Base-by-base conservation (phyloP, 495 filamentous ascomycete genomes). In the Durotheca rogersii region DNA sequence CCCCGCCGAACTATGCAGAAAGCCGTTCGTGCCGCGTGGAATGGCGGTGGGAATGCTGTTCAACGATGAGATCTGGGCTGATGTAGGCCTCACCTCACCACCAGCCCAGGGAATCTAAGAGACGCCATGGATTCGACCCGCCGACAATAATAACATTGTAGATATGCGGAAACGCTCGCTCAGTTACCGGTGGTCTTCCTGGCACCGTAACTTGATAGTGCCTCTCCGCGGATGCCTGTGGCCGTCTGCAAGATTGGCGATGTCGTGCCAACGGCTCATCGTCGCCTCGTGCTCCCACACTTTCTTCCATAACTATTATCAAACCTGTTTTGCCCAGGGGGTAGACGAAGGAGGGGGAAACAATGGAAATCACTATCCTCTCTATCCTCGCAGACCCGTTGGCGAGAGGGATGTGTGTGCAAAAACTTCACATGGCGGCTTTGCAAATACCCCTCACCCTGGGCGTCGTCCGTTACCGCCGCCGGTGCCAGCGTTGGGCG, bases 171-270 rank as follows among this genome's bases (percentile, higher is more conserved):
- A 27, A 29, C 29, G 20, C 12, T 44, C 38, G 33, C 35, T 38
- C 36, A 38, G 25, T 11, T 12, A 36, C 20, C 39, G 32, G 33
- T 18, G 45, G 15, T 7, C 11, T 27, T 25, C n/a, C 33, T 58
- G 32, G 12, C 18, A 10, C 29, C 47, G 17, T 21, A 19, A 45
- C 30, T 41, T 44, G 14, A 41, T 41, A 39, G 37, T 37, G 21
- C 23, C 18, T 30, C 48, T 29, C 29, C 34, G 25, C 30, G 15
- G 34, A 51, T 46, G 45, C 31, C 21, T 31, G 55, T 38, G 42
- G 41, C 59, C 55, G 59, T 36, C 59, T 62, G 59, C 59, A 32
- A 62, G 59, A 62, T 62, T 62, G 51, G 59, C 59, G 59, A 59
- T 53, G 51, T 49, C 10, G 51, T 58, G 53, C 45, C 21, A 55